These are phyloP conservation scores for Starmerella scarabaei DNA, from an alignment of 805 yeast genomes.

Conservation along the genomic window DNA sequence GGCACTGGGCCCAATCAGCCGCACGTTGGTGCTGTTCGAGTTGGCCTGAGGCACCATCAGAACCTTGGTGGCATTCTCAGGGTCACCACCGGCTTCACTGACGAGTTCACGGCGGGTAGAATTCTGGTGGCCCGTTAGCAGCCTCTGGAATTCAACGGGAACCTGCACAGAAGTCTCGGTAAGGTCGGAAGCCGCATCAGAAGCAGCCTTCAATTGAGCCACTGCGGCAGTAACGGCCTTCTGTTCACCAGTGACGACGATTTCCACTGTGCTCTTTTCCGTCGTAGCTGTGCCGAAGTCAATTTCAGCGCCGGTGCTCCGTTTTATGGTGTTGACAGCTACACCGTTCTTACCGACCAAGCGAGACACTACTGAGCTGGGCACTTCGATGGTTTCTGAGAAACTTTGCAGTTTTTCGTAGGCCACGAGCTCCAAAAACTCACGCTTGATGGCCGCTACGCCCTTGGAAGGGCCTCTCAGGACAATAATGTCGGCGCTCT, in stretches of 20 bases:
- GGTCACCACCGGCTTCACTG: slow-evolving; percentile 59
- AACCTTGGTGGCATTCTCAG: slow-evolving; percentile 37
- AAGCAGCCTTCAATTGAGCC: slow-evolving; percentile 46
- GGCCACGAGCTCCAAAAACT: slow-evolving; percentile 59
- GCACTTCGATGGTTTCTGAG: slow-evolving; percentile 49
- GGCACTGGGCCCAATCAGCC: slow-evolving; percentile 57
- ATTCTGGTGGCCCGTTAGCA: slow-evolving; percentile 69
- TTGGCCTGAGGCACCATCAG: slow-evolving; percentile 55
- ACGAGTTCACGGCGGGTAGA: slow-evolving; percentile 61
- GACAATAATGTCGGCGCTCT: slow-evolving; percentile 33
- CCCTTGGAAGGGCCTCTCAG: slow-evolving; percentile 61
- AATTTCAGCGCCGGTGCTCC: slow-evolving; percentile 40
- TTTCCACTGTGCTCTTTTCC: slow-evolving; percentile 32
- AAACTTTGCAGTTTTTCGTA: slow-evolving; percentile 81
- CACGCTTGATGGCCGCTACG: slow-evolving; percentile 32
- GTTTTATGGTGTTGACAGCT: slow-evolving; percentile 65
- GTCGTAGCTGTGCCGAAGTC: slow-evolving; percentile 20
- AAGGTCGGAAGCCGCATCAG: slow-evolving; percentile 51
- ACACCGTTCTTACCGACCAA: slow-evolving; percentile 87
- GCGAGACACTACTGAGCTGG: slow-evolving; percentile 61
- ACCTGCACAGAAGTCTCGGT: slow-evolving; percentile 48
- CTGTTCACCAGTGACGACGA: slow-evolving; percentile 68
- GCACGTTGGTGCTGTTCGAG: slow-evolving; percentile 37
- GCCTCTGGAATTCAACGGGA: slow-evolving; percentile 60
- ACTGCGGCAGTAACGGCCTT: slow-evolving; percentile 61